Conservation (phyloP, 1,284 basidiomycete species). For the Marasmius tenuissimus region DNA sequence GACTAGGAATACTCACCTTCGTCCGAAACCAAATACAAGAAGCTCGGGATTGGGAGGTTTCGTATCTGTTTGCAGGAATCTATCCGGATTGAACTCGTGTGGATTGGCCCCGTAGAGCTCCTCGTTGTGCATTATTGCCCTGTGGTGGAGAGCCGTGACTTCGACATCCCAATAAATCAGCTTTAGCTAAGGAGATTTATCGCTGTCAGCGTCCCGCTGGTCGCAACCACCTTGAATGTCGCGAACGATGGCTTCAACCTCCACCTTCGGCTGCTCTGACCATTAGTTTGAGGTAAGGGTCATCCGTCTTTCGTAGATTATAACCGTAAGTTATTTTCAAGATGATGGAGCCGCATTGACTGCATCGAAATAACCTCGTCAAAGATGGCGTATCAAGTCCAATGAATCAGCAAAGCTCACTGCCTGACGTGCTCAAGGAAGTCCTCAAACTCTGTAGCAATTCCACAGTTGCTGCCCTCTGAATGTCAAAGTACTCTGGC, state of each 20-base stretch:
- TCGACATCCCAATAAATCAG: not conserved
- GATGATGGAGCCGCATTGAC: not conserved
- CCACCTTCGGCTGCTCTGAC: not conserved
- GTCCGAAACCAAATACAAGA: constrained; percentile 25
- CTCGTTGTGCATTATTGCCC: constrained; percentile 31
- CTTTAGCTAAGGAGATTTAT: not conserved
- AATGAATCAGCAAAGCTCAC: not conserved
- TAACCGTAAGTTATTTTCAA: not conserved
- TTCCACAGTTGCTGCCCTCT: not conserved
- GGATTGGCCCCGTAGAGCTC: constrained; percentile 28
- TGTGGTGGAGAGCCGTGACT: not conserved
- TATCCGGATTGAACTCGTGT: constrained; percentile 27
- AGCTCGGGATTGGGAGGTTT: constrained; percentile 17
- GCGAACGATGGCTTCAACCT: constrained; percentile 57
- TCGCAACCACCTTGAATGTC: constrained; percentile 22
- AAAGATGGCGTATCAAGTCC: not conserved
- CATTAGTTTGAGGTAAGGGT: not conserved
- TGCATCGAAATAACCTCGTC: not conserved
- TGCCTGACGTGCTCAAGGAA: not conserved
- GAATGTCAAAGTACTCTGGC: not conserved
- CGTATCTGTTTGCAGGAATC: constrained; percentile 21
- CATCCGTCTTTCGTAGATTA: not conserved
- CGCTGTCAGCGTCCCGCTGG: constrained; percentile 47
- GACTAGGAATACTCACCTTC: constrained; percentile 16
- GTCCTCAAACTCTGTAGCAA: not conserved